Evolutionary conservation across 2,329 filamentous ascomycete species (phyloP), one percentile per base, ranked within the genome.

Genomic region (Sordariomycetes sp.): DNA sequence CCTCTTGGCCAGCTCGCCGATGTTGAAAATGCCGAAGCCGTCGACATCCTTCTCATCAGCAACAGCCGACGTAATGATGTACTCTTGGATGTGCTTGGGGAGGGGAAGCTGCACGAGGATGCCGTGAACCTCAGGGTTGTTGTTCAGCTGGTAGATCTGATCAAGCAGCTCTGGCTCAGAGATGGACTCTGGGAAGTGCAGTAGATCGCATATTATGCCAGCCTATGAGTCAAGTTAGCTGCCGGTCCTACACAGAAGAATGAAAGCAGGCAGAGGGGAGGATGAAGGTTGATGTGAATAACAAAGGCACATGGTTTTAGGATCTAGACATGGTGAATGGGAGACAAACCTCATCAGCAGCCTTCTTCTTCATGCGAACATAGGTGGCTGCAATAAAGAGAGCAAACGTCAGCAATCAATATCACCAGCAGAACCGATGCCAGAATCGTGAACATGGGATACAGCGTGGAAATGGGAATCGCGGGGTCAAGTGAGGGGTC

Each of bases 311-410:
- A 14, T 11, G 11, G 22, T 22, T 24, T 20, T 24, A 50, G 12
- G 11, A 24, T 50, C 12, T 50, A 24, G n/a, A 53, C 32, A 14
- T 22, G 11, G 48, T 57, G 12, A 55, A 50, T 54, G 16, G 18
- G 24, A 43, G 11, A 63, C 75, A 65, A 77, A 91, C 89, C 81
- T 97, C 94, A 71, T 89, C 79, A 60, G 94, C 94, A 64, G 94
- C 94, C 81, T 97, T 99, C 69, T 97, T 78, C 79, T 99, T 99
- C 94, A 99, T 99, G 76, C 92, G 92, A 74, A 99, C 93, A 88
- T 99, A 99, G 57, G 93, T 97, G 68, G 87, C 89, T 93, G 67
- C 28, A n/a, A n/a, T n/a, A n/a, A n/a, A n/a, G n/a, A n/a, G n/a
- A n/a, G n/a, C n/a, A n/a, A 62, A 59, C 60, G 60, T 62, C 65